Evolutionary conservation across 75 land plant species (phyloP).

Genomic region (Picea glauca): DNA sequence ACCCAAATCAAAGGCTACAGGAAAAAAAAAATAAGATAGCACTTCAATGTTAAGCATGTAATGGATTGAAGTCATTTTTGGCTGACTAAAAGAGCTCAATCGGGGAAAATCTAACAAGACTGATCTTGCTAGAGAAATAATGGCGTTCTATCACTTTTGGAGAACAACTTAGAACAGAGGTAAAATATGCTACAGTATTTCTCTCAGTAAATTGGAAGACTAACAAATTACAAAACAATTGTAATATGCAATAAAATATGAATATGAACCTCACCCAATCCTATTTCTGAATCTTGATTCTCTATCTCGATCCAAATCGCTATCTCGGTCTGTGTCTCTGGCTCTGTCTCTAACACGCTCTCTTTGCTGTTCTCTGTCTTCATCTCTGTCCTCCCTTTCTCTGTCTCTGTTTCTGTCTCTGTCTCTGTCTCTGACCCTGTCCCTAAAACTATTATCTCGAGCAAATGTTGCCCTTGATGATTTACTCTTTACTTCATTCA

Average conservation of each 20-base stretch:
- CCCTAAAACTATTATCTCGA: constrained; percentile 34
- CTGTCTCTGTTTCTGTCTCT: constrained; percentile 31
- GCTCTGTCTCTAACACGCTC: constrained; percentile 31
- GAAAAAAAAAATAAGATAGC: background rate
- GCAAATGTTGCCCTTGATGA: constrained; percentile 31
- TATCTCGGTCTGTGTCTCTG: constrained; percentile 13
- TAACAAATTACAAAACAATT: no score
- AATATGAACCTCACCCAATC: constrained; percentile 14
- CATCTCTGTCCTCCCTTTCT: constrained; percentile 28
- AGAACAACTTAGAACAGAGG: background rate
- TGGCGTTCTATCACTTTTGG: background rate
- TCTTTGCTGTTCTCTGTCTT: constrained; percentile 21
- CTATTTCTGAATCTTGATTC: constrained; percentile 14
- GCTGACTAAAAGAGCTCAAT: background rate
- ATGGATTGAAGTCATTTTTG: background rate
- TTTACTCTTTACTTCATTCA: constrained; percentile 60
- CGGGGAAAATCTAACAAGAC: background rate
- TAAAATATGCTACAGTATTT: no score
- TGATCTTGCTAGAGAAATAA: background rate
- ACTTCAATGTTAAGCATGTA: background rate
- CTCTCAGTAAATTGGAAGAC: no score
- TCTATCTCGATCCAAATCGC: constrained; percentile 18
- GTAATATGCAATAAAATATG: no score
- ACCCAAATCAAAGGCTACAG: background rate
- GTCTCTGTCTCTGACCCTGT: constrained; percentile 26